These are phyloP conservation scores for Rhodocollybia butyracea DNA, from an alignment of 768 basidiomycete species.

Conservation along the genomic window DNA sequence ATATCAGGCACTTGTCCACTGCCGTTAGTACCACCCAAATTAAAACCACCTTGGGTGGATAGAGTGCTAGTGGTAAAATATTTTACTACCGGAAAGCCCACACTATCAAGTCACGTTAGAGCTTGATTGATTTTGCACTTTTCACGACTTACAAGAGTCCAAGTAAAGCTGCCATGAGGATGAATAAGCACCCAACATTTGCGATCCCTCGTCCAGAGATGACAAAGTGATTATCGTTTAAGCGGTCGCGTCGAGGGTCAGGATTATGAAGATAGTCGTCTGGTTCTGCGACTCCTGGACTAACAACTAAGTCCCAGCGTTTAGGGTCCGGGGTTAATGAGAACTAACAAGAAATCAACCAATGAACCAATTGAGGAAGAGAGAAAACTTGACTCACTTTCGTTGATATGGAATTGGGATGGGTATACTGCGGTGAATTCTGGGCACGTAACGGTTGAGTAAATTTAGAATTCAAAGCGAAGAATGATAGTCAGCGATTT, in stretches of 20 bases:
- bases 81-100: conserved; percentile 34
- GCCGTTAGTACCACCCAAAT: conserved; percentile 48
- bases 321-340: no score
- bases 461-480: no score
- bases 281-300: no score
- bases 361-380: no score
- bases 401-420: no score
- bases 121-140: conserved; percentile 14
- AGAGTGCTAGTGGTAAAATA: conserved; percentile 27
- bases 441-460: no score
- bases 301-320: no score
- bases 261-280: conserved; percentile 8
- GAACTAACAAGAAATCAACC: no score
- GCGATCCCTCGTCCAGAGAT: conserved; percentile 44
- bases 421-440: no score
- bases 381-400: no score
- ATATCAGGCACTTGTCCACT: conserved; percentile 39
- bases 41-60: conserved; percentile 42
- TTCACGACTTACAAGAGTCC: conserved; percentile 32
- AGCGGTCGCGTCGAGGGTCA: conserved; percentile 37
- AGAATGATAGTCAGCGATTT: no score
- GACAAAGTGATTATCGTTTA: no score
- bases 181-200: conserved; percentile 45
- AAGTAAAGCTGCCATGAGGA: conserved; percentile 29
- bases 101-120: conserved; percentile 15